A percentile compares a stretch with the other conserved stretches of the same genome.
Evolutionary conservation across 73 alveolate genomes (phyloP).

Genomic region (Diophrys sp.): DNA sequence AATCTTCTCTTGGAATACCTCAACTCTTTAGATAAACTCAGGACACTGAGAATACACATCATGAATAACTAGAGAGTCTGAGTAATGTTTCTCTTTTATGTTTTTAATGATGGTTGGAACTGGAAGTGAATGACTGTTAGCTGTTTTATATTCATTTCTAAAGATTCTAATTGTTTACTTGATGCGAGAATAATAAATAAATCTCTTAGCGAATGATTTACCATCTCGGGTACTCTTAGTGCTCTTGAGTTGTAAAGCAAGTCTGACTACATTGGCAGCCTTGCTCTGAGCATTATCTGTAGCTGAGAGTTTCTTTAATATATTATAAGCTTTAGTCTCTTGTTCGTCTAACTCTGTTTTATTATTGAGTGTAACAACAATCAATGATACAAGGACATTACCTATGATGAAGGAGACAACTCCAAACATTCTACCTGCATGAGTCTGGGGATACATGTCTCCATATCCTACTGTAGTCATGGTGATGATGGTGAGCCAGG

Average conservation of each 20-base stretch:
- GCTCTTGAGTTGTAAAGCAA: conserved; percentile 4
- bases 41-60: not conserved
- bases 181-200: conserved; percentile 22
- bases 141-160: conserved; percentile 32
- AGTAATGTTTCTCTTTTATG: conserved; percentile 25
- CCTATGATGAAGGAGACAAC: conserved; percentile 50
- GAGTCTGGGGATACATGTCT: conserved; percentile 42
- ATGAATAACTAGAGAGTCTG: not conserved
- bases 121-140: conserved; percentile 37
- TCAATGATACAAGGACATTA: conserved; percentile 40
- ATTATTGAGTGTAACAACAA: conserved; percentile 40
- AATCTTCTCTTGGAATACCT: not conserved
- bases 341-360: conserved; percentile 33
- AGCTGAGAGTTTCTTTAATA: conserved; percentile 39
- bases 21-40: not conserved
- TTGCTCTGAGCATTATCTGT: conserved; percentile 41
- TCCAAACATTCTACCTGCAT: conserved; percentile 50
- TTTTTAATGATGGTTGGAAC: conserved; percentile 25
- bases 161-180: conserved; percentile 28
- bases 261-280: conserved; percentile 61
- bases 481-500: conserved; percentile 56
- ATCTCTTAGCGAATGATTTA: conserved; percentile 36
- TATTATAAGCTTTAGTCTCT: conserved; percentile 47
- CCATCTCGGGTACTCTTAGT: conserved; percentile 42
- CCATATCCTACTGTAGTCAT: conserved; percentile 72